Evolutionary conservation across 2,329 filamentous ascomycete species (phyloP), one percentile per base, ranked within the genome.

Genomic region (Xylariaceae sp.): DNA sequence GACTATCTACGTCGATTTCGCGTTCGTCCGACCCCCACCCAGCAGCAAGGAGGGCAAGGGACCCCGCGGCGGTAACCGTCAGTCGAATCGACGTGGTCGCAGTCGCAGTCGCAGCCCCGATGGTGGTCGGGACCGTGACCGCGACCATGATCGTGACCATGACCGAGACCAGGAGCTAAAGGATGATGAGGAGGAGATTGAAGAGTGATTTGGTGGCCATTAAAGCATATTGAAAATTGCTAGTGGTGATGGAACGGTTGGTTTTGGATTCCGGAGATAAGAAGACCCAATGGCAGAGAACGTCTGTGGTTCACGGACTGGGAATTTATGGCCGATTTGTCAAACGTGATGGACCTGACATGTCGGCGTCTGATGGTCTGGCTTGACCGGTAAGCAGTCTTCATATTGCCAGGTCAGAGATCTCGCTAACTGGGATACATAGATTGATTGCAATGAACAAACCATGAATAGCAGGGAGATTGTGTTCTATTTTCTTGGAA

Each of bases 1-100:
- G 79, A 90, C 87, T 6, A 82, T 94, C 64, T 78, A 82, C 60
- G 89, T 93, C 62, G 90, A 94, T 76, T 94, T 92, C 74, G 90
- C 89, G 1, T 94, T 94, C 72, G 90, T 94, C 60, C 80, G 90
- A 53, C 90, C 90, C 59, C 89, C 89, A 13, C 88, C 87, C 23
- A 30, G 23, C 23, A 30, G 23, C 5, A 30, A 30, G 23, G 23
- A 30, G 15, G 81, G 78, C 58, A 86, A 86, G 71, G 75, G 74
- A 17, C 73, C 76, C 37, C 72, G 73, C 2, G 75, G 73, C 2
- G 75, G 75, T 11, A 73, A 75, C 2, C 71, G 78, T 39, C 74
- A 74, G 49, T 73, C 72, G 51, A 71, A 73, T 53, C 69, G 73
- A 2, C 68, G 70, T 11, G 75, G 77, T 44, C 69, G 81, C 57